Evolutionary conservation across 2,329 filamentous ascomycete species (phyloP), one percentile per base, ranked within the genome.

Genomic region (Cladosporium sphaerospermum): DNA sequence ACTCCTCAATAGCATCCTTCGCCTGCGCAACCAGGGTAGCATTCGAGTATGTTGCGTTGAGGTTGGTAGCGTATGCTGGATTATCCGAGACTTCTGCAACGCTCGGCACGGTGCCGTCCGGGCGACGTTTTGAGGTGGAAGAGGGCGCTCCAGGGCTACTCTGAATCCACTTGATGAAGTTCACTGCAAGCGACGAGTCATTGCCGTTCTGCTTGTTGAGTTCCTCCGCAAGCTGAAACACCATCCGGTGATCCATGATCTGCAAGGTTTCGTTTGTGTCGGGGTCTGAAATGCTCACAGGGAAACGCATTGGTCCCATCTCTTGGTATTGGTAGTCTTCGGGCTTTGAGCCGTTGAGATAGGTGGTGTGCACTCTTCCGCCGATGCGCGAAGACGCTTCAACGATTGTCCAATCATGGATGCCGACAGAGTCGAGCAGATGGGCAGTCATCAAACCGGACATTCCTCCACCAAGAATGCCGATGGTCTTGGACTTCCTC

Each of bases 311-410:
- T 0, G 82, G 80, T 0, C 83, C 83, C 79, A 78, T 78, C 62
- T 85, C 83, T 60, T 85, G 82, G 64, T 86, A 86, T 16, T 82
- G 81, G 61, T 86, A 85, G 56, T 85, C 75, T 16, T 78, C 76
- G 0, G 81, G 79, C 0, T 73, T 76, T 4, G 76, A 79, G 3
- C 77, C 79, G 2, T 76, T 76, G 2, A 86, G 74, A 52, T 86
- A 86, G 52, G 75, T 75, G 2, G 83, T 86, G 53, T 80, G 80
- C 0, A 86, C 77, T 16, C 84, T 78, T 3, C 83, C 83, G 13
- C 84, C 84, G 11, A 86, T 74, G 7, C 83, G 74, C 37, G 79
- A 66, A 5, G 76, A 77, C 0, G 80, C 79, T 64, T 87, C 84
- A 14, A 83, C 72, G 52, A 86, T 83, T 43, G 77, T 75, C 69